Base-by-base conservation (phyloP, 257 asterid genomes). In the Solanum verrucosum region DNA sequence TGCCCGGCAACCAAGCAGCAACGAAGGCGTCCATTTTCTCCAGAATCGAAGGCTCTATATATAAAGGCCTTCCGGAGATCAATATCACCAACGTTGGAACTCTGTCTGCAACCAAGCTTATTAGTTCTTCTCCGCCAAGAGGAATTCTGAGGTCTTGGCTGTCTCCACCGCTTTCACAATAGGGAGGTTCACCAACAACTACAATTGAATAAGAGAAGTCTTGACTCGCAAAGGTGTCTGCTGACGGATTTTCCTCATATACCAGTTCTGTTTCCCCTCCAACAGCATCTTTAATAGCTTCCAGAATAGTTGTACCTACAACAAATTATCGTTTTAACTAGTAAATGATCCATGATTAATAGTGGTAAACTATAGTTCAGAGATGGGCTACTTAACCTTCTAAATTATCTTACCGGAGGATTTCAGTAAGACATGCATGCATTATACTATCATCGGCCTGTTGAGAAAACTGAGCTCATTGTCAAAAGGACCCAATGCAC, bases 1-100 rank as follows among this genome's bases (percentile, higher is more conserved):
- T 92, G 63, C 99, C 99, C 2, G 98, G 99, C 88, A 96, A 70
- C 99, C 99, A 96, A 49, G 98, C 99, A 84, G 92, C 95, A 14
- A 94, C 92, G 0, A 96, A 83, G 6, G 92, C 96, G 1, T 94
- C 97, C 1, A 93, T 85, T 87, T 93, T 95, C 84, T 93, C 96
- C 84, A 94, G 70, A 79, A 94, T 91, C 16, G 52, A 44, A 65
- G 97, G 93, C 89, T 94, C 98, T 68, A 96, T 38, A 52, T 91
- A 92, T 91, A 96, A 77, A 86, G 98, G 99, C 90, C 99, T 92
- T 33, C 99, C 99, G 18, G 95, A 92, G 40, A 95, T 90, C 88
- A 96, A 91, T 88, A 96, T 88, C 72, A 90, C 94, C 89, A 96
- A 87, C 2, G 98, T 95, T 0, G 98, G 99, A 79, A 96, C 93